A percentile compares a stretch with the other conserved stretches of the same genome.
These are phyloP conservation scores for Spathaspora sp. DNA, from an alignment of 1,139 yeast species.

Conservation along the genomic window DNA sequence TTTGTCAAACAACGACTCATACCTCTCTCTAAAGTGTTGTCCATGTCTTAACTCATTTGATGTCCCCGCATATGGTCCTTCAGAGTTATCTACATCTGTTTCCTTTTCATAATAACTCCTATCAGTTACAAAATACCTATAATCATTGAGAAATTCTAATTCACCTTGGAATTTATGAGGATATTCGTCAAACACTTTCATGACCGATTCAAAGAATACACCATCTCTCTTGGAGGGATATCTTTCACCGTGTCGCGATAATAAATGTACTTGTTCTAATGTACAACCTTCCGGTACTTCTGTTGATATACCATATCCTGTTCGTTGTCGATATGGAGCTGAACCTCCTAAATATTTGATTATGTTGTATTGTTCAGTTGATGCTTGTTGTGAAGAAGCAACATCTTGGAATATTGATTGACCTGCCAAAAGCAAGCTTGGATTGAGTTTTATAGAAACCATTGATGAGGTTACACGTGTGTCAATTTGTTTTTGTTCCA, in stretches of 20 bases:
- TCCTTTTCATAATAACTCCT: constrained; percentile 29
- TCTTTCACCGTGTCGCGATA: constrained; percentile 73
- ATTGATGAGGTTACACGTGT: constrained; percentile 14
- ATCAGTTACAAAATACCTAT: constrained; percentile 32
- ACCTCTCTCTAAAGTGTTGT: constrained; percentile 31
- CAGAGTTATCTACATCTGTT: constrained; percentile 26
- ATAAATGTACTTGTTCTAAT: constrained; percentile 62
- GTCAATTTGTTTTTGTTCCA: not conserved
- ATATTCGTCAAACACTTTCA: constrained; percentile 21
- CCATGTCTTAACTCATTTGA: constrained; percentile 35
- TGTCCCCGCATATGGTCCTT: constrained; percentile 31
- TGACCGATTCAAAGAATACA: constrained; percentile 17
- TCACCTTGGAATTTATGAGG: constrained; percentile 29
- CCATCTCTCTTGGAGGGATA: constrained; percentile 49
- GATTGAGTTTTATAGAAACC: constrained; percentile 27
- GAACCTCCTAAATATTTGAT: constrained; percentile 46
- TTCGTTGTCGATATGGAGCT: constrained; percentile 47
- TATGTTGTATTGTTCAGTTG: constrained; percentile 41
- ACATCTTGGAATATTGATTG: constrained; percentile 28
- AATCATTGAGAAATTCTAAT: constrained; percentile 32
- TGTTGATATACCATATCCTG: constrained; percentile 48
- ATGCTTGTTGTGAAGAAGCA: constrained; percentile 39
- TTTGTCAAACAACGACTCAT: constrained; percentile 25
- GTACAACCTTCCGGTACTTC: constrained; percentile 51
- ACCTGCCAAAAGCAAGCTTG: constrained; percentile 30